Base-by-base conservation (phyloP, 495 filamentous ascomycete species). In the Sabuloglossum arenarium region DNA sequence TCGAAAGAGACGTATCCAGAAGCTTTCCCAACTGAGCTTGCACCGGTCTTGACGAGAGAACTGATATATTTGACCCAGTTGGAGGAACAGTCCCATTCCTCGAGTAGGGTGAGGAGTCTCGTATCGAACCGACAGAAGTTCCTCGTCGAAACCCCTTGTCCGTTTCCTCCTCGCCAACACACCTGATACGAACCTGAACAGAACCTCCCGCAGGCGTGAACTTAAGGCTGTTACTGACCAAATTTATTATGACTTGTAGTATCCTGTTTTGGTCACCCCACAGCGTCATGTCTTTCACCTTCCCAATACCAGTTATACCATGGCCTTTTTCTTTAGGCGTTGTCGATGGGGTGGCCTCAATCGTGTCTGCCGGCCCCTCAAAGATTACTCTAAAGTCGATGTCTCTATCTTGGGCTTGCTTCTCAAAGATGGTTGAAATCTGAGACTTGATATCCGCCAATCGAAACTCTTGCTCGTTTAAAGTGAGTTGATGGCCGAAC, bases 261-360 rank as follows among this genome's bases (percentile, higher is more conserved):
- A 94, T 87, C 28, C 89, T 75, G 61, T 94, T 85, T 59, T 88
- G 82, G 62, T 94, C 89, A n/a, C 88, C 88, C 81, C 85, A 90
- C 4, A 94, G 71, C 51, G 82, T 69, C 76, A 82, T 80, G 57
- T 90, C 82, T 62, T 81, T 84, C 32, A 88, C 61, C 32, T 78
- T 72, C 23, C 76, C 81, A 6, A 74, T 71, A 10, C 83, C 81
- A 24, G 70, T 66, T 0, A 81, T 80, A 2, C 80, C 58, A 34
- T 57, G 55, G 23, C 51, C 55, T 52, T 3, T 21, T 50, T 53
- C 43, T 23, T 60, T 62, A 49, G 59, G 56, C 11, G 58, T 19
- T 25, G 23, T 39, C 16, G 27, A 3, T 27, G 5, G 16, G 16
- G 19, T 2, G 11, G 25, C 42, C 16, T 11, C 55, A 12, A n/a